phyloP scores from a whole-genome alignment of 208 protist genomes.

The Crithidia sp. region DNA sequence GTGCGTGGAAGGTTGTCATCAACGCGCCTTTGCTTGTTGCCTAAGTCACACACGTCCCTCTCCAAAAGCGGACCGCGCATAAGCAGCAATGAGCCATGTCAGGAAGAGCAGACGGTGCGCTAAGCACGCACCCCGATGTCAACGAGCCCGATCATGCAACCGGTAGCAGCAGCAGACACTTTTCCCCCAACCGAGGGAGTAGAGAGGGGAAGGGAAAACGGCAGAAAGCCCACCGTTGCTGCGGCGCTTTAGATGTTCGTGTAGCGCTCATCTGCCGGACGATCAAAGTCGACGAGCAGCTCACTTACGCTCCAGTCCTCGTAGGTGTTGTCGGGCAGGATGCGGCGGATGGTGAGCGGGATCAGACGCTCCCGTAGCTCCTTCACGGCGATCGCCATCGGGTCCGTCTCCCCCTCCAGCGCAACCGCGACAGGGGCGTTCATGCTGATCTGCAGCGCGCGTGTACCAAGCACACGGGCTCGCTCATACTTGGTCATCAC shows the following conservation, averaged over 20 bases:
- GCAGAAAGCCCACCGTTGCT: background rate
- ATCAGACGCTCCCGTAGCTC: constrained; percentile 97
- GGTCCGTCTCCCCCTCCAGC: constrained; percentile 97
- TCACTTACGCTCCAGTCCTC: constrained; percentile 92
- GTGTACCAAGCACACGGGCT: constrained; percentile 97
- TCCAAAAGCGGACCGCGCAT: too few species aligned
- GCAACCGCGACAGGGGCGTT: constrained; percentile 98
- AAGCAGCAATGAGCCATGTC: too few species aligned
- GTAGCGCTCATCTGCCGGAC: constrained; percentile 87
- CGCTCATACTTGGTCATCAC: constrained; percentile 99
- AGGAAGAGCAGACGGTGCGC: too few species aligned
- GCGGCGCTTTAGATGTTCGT: constrained; percentile 58
- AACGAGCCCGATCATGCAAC: too few species aligned
- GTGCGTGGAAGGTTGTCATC: too few species aligned
- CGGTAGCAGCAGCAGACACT: too few species aligned
- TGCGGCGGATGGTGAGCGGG: constrained; percentile 98
- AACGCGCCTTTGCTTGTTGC: too few species aligned
- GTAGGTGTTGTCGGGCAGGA: constrained; percentile 95
- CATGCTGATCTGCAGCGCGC: constrained; percentile 99
- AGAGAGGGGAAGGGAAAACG: background rate
- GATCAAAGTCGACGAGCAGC: constrained; percentile 89
- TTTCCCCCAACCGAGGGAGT: too few species aligned
- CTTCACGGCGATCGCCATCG: constrained; percentile 97
- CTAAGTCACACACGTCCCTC: too few species aligned
- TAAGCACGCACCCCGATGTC: too few species aligned